A percentile compares a stretch with the other conserved stretches of the same genome.
Evolutionary conservation across 2,329 filamentous ascomycete species (phyloP).

Genomic region (Parastagonospora nodorum): DNA sequence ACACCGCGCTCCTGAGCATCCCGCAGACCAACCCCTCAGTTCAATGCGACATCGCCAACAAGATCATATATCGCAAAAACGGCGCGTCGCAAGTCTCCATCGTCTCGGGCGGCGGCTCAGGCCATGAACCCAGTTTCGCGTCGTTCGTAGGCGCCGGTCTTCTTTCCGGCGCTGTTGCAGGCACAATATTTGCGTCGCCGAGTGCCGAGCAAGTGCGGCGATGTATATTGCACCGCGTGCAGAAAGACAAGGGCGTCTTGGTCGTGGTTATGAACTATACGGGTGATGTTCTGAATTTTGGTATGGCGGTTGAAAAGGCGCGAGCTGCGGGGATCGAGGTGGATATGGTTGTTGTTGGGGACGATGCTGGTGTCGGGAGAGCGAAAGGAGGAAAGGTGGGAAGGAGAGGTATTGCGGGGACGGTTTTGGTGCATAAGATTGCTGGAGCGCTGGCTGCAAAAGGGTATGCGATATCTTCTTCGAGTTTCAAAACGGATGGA

Average conservation of each 20-base stretch:
- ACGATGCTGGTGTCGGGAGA: conserved; percentile 89
- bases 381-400: conserved; percentile 88
- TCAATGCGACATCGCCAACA: conserved; percentile 77
- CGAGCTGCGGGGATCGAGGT: conserved; percentile 76
- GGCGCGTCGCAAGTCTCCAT: conserved; percentile 69
- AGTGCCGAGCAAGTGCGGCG: conserved; percentile 80
- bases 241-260: conserved; percentile 73
- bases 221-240: conserved; percentile 74
- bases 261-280: conserved; percentile 98
- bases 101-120: conserved; percentile 85
- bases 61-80: conserved; percentile 59
- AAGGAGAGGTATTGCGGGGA: conserved; percentile 86
- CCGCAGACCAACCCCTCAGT: conserved; percentile 85
- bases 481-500: neutral
- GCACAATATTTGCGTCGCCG: conserved; percentile 84
- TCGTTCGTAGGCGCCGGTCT: conserved; percentile 83
- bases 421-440: conserved; percentile 90
- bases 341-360: conserved; percentile 89
- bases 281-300: conserved; percentile 78
- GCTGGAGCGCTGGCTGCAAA: conserved; percentile 79
- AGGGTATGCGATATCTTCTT: conserved; percentile 53
- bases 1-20: conserved; percentile 74
- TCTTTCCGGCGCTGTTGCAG: conserved; percentile 80
- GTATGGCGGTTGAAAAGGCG: conserved; percentile 91
- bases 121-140: conserved; percentile 87